These are phyloP conservation scores for Dipteronia dyeriana DNA, from an alignment of 345 rosid genomes.

Conservation along the genomic window DNA sequence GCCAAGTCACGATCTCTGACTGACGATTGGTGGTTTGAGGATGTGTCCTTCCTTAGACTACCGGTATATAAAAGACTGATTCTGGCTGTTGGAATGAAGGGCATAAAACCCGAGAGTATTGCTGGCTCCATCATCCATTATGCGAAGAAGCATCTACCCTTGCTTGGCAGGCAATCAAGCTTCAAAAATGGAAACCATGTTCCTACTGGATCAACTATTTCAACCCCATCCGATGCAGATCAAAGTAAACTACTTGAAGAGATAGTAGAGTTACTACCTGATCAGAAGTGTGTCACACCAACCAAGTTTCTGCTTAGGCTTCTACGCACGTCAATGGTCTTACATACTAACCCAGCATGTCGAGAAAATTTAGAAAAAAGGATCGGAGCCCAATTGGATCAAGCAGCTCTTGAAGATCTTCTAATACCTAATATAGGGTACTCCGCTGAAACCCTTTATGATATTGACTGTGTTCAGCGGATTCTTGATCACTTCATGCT, in stretches of 20 bases:
- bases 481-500: conserved; percentile 79
- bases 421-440: conserved; percentile 77
- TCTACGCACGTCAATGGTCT: conserved; percentile 70
- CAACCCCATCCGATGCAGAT: conserved; percentile 39
- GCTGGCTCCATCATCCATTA: conserved; percentile 70
- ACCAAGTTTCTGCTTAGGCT: conserved; percentile 80
- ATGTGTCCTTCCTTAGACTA: conserved; percentile 61
- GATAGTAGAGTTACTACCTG: conserved; percentile 69
- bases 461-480: conserved; percentile 77
- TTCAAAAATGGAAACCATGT: conserved; percentile 28
- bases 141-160: conserved; percentile 68
- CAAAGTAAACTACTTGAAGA: conserved; percentile 74
- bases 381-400: conserved; percentile 71
- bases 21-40: conserved; percentile 91
- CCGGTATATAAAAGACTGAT: conserved; percentile 66
- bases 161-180: conserved; percentile 55
- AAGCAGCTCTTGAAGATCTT: conserved; percentile 78
- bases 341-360: conserved; percentile 55
- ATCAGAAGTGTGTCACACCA: conserved; percentile 50
- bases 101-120: conserved; percentile 53
- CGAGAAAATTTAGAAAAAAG: conserved; percentile 66
- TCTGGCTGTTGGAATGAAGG: conserved; percentile 50
- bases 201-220: conserved; percentile 27
- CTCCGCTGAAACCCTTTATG: conserved; percentile 76
- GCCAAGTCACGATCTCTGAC: conserved; percentile 35